phyloP scores from a whole-genome alignment of 768 basidiomycete genomes.

The Lactarius sanguifluus region DNA sequence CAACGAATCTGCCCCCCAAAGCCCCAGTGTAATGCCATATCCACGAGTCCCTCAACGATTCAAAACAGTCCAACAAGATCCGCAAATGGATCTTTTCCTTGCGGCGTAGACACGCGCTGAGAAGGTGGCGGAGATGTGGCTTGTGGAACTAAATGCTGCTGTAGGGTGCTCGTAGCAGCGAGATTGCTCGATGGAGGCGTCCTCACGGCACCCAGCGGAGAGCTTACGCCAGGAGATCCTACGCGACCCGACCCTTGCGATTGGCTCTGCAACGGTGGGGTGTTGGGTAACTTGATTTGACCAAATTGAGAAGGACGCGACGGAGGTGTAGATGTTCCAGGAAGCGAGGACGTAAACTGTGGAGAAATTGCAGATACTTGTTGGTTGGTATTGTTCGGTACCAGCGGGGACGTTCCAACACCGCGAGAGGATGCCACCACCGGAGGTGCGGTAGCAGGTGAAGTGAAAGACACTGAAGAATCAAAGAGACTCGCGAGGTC shows the following conservation, averaged over 20 bases:
- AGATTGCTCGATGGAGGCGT: constrained; percentile 13
- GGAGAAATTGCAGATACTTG: constrained; percentile 12
- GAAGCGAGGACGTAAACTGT: constrained; percentile 15
- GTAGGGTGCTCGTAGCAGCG: constrained; percentile 12
- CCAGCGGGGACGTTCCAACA: constrained; percentile 9
- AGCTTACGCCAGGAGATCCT: constrained; percentile 8
- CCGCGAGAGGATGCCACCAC: constrained; percentile 5
- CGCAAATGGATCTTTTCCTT: constrained; percentile 80
- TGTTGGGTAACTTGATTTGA: constrained; percentile 28
- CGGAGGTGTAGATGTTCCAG: constrained; percentile 1
- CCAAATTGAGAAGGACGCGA: constrained; percentile 24
- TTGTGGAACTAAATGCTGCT: constrained; percentile 23
- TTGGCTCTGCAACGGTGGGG: constrained; percentile 25
- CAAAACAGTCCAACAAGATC: constrained; percentile 78
- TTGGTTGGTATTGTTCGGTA: constrained; percentile 10
- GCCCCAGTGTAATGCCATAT: constrained; percentile 3
- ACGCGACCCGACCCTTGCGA: constrained; percentile 19
- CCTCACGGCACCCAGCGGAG: constrained; percentile 8
- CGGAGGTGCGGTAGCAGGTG: constrained; percentile 6
- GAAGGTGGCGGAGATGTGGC: constrained; percentile 20
- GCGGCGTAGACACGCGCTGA: constrained; percentile 35
- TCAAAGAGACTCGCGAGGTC: constrained; percentile 68
- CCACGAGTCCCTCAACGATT: constrained; percentile 12
- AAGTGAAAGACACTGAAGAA: constrained; percentile 26
- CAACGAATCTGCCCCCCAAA: constrained; percentile 4